Conservation (phyloP, 1,284 basidiomycete species). For the Tremellales sp. region DNA sequence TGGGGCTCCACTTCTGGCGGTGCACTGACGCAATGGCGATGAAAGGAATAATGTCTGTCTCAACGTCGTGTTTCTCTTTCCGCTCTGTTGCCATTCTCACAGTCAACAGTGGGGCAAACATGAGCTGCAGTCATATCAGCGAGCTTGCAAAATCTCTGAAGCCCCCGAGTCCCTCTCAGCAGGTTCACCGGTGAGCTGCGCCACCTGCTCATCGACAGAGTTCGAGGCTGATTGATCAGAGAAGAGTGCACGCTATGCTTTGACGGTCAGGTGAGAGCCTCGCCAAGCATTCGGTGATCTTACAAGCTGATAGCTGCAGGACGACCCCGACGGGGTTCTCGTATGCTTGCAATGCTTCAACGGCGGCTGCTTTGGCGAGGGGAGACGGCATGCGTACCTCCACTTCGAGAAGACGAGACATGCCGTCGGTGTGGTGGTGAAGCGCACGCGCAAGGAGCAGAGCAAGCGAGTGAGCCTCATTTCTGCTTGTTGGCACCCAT, state of each 20-base stretch:
- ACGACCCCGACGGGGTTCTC: slow-evolving; percentile 70
- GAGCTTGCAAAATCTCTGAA: slow-evolving; percentile 20
- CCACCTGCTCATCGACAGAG: neutral
- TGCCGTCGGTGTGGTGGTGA: slow-evolving; percentile 73
- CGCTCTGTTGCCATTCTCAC: too few species aligned
- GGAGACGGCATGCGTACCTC: slow-evolving; percentile 62
- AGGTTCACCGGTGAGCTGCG: slow-evolving; percentile 44
- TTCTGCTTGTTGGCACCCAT: neutral
- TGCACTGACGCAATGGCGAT: too few species aligned
- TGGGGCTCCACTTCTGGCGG: too few species aligned
- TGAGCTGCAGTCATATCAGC: slow-evolving; percentile 38
- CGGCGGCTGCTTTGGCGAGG: slow-evolving; percentile 67
- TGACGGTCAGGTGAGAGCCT: slow-evolving; percentile 83
- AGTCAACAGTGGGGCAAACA: too few species aligned
- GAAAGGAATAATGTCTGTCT: too few species aligned
- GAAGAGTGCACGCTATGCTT: slow-evolving; percentile 78
- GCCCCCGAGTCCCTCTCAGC: slow-evolving; percentile 36
- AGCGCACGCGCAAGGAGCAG: slow-evolving; percentile 65
- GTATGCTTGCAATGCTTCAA: slow-evolving; percentile 94
- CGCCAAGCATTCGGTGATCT: slow-evolving; percentile 6
- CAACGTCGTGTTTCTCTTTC: too few species aligned
- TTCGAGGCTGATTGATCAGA: slow-evolving; percentile 21
- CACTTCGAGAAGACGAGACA: slow-evolving; percentile 73
- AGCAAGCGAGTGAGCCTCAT: slow-evolving; percentile 60
- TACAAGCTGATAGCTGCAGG: slow-evolving; percentile 52